phyloP scores from a whole-genome alignment of 768 basidiomycete genomes.

The Cubamyces sp. region DNA sequence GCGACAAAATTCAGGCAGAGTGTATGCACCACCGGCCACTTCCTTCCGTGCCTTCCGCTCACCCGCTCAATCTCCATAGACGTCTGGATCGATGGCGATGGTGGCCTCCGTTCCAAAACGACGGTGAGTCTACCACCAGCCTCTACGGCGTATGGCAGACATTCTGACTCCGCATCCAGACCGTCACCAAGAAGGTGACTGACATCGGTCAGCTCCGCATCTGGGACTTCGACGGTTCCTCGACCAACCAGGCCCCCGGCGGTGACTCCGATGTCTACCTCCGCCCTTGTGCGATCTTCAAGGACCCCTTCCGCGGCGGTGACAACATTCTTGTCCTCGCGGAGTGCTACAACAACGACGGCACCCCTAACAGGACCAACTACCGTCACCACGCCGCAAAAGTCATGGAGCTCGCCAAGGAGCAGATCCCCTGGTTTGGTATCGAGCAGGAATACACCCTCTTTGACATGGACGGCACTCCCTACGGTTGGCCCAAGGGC shows the following conservation, averaged over 20 bases:
- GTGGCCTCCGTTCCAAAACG: slow-evolving; percentile 95
- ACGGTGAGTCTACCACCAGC: slow-evolving; percentile 57
- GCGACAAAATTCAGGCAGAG: slow-evolving; percentile 93
- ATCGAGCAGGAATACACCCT: slow-evolving; percentile 99
- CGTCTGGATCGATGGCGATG: slow-evolving; percentile 97
- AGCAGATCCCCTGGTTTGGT: slow-evolving; percentile 90
- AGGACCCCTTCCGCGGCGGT: slow-evolving; percentile 98
- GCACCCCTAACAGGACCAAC: slow-evolving; percentile 97
- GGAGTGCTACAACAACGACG: slow-evolving; percentile 98
- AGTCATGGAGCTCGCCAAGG: slow-evolving; percentile 92
- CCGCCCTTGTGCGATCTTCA: slow-evolving; percentile 96
- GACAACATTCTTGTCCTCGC: slow-evolving; percentile 98
- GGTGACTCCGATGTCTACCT: slow-evolving; percentile 97
- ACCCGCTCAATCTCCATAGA: slow-evolving; percentile 52
- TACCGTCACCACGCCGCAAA: slow-evolving; percentile 93
- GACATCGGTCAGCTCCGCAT: slow-evolving; percentile 90
- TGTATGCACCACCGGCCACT: slow-evolving; percentile 49
- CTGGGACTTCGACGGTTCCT: slow-evolving; percentile 99
- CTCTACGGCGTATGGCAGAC: neutral
- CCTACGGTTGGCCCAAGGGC: slow-evolving; percentile 97
- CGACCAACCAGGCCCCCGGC: slow-evolving; percentile 96
- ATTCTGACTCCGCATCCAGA: slow-evolving; percentile 50
- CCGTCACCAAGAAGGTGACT: slow-evolving; percentile 82
- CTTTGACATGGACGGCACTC: slow-evolving; percentile 88
- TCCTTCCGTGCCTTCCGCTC: slow-evolving; percentile 20